Percentiles rank a stretch among this genome's conserved stretches.
phyloP scores from a whole-genome alignment of 805 yeast genomes.

The Wickerhamomyces xylosicus region DNA sequence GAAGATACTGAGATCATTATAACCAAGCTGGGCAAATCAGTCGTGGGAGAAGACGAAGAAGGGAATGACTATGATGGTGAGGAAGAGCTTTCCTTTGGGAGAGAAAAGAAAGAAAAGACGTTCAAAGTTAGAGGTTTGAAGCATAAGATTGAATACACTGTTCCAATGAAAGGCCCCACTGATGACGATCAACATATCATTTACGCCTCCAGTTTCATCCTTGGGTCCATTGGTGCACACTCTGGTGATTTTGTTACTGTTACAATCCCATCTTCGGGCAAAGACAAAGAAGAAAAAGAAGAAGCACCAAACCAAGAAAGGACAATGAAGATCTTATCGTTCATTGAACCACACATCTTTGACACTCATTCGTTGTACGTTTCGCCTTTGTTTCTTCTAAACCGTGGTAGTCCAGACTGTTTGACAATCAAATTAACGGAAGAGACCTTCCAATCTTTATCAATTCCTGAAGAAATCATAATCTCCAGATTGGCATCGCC shows the following conservation, averaged over 20 bases:
- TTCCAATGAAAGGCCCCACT: conserved; percentile 4
- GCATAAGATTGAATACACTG: conserved; percentile 3
- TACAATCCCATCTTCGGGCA: conserved; percentile 3
- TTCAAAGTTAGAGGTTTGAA: conserved; percentile 3
- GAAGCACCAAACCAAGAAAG: background rate
- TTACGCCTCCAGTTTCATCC: conserved; percentile 34
- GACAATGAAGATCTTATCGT: conserved; percentile 34
- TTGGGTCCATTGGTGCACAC: conserved; percentile 49
- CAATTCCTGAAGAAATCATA: conserved; percentile 50
- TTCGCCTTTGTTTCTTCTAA: conserved; percentile 53
- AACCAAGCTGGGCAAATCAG: conserved; percentile 22
- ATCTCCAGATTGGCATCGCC: conserved; percentile 64
- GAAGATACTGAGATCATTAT: conserved; percentile 42
- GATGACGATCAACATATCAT: conserved; percentile 40
- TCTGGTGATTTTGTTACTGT: conserved; percentile 56
- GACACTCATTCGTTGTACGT: conserved; percentile 32
- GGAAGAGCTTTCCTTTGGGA: conserved; percentile 9
- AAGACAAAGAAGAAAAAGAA: background rate
- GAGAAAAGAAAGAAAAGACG: background rate
- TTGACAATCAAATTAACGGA: conserved; percentile 11
- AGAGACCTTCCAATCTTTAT: conserved; percentile 20
- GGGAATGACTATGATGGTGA: conserved; percentile 1
- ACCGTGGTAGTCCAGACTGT: conserved; percentile 28
- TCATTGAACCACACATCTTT: conserved; percentile 52
- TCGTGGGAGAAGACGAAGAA: background rate